Conservation (phyloP, 192 early-diverging fungal genomes). For the Kickxella alabastrina region DNA sequence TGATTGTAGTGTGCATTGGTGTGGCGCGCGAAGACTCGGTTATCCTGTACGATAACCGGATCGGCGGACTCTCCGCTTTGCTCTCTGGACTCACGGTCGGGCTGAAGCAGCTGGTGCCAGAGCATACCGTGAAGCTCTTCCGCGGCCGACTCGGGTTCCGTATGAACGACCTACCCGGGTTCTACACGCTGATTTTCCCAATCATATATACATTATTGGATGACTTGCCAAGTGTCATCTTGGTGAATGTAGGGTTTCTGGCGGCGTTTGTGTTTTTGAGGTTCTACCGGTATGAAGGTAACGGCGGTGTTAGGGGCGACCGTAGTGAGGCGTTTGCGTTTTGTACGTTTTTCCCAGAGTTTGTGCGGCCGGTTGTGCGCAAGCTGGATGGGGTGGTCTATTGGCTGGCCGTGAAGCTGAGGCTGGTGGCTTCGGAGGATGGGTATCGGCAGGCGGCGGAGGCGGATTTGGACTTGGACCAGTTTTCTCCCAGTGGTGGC, state of each 20-base stretch:
- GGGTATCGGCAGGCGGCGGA: slow-evolving; percentile 36
- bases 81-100: slow-evolving; percentile 75
- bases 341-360: slow-evolving; percentile 84
- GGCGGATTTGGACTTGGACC: slow-evolving; percentile 9
- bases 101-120: slow-evolving; percentile 87
- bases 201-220: slow-evolving; percentile 29
- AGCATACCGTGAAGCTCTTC: slow-evolving; percentile 70
- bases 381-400: slow-evolving; percentile 20
- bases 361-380: slow-evolving; percentile 32
- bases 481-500: too few species aligned
- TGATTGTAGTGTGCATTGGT: slow-evolving; percentile 7
- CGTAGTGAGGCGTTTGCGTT: slow-evolving; percentile 89
- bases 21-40: slow-evolving; percentile 5
- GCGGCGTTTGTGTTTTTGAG: slow-evolving; percentile 80
- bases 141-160: slow-evolving; percentile 65
- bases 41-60: slow-evolving; percentile 24
- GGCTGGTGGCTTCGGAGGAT: slow-evolving; percentile 34
- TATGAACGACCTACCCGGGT: slow-evolving; percentile 33
- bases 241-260: slow-evolving; percentile 70
- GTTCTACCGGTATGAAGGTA: slow-evolving; percentile 77
- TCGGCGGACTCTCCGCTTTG: slow-evolving; percentile 71
- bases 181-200: slow-evolving; percentile 43
- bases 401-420: slow-evolving; percentile 18
- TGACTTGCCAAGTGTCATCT: slow-evolving; percentile 51
- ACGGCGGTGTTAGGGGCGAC: slow-evolving; percentile 80